Base-by-base conservation (phyloP, 169 alveolate species). In the Theileria annulata region DNA sequence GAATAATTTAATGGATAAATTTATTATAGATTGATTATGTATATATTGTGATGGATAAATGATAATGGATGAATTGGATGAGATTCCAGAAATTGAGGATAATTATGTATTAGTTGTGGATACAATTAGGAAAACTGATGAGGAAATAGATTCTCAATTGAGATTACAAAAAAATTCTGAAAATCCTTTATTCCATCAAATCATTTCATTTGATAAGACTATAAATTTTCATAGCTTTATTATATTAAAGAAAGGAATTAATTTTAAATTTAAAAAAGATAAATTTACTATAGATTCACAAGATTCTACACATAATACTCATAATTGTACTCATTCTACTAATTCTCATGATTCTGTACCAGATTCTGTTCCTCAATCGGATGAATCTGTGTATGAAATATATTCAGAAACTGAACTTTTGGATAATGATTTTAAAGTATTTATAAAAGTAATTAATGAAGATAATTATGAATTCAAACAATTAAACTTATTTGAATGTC, bases 181-280 rank as follows among this genome's bases (percentile, higher is more conserved):
- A 13, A 48, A 25, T 3, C 60, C 79, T 25, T 49, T 75, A n/a
- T 54, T 23, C 60, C 71, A 66, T 49, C 86, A 82, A 30, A 35
- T 42, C 3, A 63, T 82, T 28, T 35, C 19, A 15, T 82, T 82
- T 21, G 64, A 75, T 42, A 79, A 68, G 2, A 85, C 89, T n/a
- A 5, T 82, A 23, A 47, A 37, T 0, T 82, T 82, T 37, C 58
- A 62, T 19, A 49, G 84, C 13, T 35, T 82, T 37, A 63, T 69
- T n/a, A 59, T 82, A 63, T 37, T 80, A 2, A 54, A 68, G 0
- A 72, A 80, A 15, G 88, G 85, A 3, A 85, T 56, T 2, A 6
- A 17, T 5, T 59, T 66, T 2, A 9, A 21, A 15, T 62, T 80
- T 25, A 74, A 33, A 31, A 31, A 47, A 25, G 86, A 51, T 25